A percentile compares a stretch with the other conserved stretches of the same genome.
phyloP scores from a whole-genome alignment of 192 early-diverging fungal species.

The Podila epigama region DNA sequence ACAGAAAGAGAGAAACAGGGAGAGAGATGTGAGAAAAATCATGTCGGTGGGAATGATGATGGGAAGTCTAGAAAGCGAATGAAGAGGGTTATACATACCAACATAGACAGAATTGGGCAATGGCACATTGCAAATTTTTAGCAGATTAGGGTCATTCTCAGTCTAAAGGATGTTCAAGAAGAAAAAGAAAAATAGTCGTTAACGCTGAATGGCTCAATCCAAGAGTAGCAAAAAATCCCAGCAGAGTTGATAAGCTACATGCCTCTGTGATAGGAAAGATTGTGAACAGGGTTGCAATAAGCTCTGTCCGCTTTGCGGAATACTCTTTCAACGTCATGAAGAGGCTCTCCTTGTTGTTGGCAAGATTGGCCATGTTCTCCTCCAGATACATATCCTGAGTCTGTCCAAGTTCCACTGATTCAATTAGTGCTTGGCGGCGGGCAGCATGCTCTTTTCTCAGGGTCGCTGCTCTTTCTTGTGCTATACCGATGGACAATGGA shows the following conservation, averaged over 20 bases:
- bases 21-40: neutral
- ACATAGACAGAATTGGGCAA: conserved; percentile 65
- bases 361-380: conserved; percentile 52
- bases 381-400: conserved; percentile 56
- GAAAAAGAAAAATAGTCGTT: neutral
- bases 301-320: conserved; percentile 53
- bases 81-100: conserved; percentile 15
- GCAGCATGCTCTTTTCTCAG: conserved; percentile 39
- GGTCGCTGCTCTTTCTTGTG: conserved; percentile 28
- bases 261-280: conserved; percentile 68
- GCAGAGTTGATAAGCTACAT: too few species aligned
- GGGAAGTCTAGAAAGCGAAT: neutral
- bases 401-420: conserved; percentile 44
- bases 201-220: neutral
- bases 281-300: conserved; percentile 65
- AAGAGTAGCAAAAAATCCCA: neutral
- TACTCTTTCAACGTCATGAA: conserved; percentile 43
- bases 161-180: conserved; percentile 26
- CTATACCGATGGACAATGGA: conserved; percentile 20
- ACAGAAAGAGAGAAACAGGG: too few species aligned
- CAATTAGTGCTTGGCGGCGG: conserved; percentile 42
- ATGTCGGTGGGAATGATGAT: neutral
- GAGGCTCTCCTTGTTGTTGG: conserved; percentile 51
- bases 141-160: conserved; percentile 49
- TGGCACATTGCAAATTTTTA: conserved; percentile 58